Evolutionary conservation across 257 asterid genomes (phyloP), one percentile per base, ranked within the genome.

Genomic region (Rehmannia glutinosa): DNA sequence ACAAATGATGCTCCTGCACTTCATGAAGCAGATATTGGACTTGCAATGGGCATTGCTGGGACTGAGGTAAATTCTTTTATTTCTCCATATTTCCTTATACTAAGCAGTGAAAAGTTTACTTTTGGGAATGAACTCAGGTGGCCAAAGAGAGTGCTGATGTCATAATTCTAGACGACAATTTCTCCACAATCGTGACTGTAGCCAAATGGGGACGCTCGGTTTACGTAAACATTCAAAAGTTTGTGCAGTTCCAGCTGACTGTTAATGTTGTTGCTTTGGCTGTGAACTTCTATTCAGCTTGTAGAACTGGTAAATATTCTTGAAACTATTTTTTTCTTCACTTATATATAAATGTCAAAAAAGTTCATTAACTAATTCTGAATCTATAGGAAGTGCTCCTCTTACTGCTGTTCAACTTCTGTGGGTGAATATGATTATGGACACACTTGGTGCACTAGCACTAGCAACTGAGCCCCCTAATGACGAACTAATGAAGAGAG

Each of bases 381-480:
- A n/a, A n/a, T n/a, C n/a, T n/a, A n/a, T 81, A 93, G 98, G 98
- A 43, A 76, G 75, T 43, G 92, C 96, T 62, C 97, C 97, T 33
- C 89, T 93, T 5, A 93, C 99, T 21, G 99, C 99, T 27, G 99
- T 93, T 64, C 99, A 93, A 63, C 97, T 93, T 20, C 75, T 93
- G 78, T 93, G 99, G 99, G 99, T 93, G 24, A 93, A 93, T 67
- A 93, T 93, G 99, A 93, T 93, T 47, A 93, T 93, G 99, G 99
- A 93, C 81, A 93, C 97, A 2, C 76, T 93, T 8, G 99, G 99
- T 5, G 99, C 99, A 20, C 96, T 92, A 36, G 98, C 97, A 8
- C 80, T 92, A 6, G 98, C 98, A 60, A 92, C 98, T 0, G 99
- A 93, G 81, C 97, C 99, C 15, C 97, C 99, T 0, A 78, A 86